Evolutionary conservation across 345 rosid species (phyloP).

Genomic region (Syzygium aromaticum): DNA sequence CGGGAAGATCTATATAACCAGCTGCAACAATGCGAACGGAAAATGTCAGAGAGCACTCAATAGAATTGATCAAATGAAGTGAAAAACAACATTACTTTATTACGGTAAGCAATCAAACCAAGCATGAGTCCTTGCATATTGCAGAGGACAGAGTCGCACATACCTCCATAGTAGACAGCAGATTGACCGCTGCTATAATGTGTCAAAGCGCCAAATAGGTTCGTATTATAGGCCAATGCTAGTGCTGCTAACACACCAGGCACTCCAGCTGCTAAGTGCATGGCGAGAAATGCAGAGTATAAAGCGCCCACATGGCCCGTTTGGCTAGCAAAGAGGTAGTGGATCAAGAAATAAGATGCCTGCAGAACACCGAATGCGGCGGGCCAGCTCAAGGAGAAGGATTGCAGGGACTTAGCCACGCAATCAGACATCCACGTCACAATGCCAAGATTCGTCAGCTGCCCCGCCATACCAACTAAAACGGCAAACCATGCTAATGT

Average conservation of each 20-base stretch:
- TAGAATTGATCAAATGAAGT: not conserved
- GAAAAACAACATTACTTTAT: not conserved
- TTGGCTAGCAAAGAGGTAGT: conserved; percentile 96
- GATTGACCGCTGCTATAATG: conserved; percentile 99
- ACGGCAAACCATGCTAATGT: conserved; percentile 94
- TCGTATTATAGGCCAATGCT: conserved; percentile 86
- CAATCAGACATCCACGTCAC: conserved; percentile 82
- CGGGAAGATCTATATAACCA: conserved; percentile 83
- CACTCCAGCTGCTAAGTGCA: conserved; percentile 90
- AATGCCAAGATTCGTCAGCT: conserved; percentile 78
- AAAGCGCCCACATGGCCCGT: conserved; percentile 94
- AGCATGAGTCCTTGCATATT: not conserved
- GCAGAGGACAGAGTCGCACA: not conserved
- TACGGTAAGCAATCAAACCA: not conserved
- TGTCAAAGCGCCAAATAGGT: conserved; percentile 90
- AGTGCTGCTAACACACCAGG: conserved; percentile 71
- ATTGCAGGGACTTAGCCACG: conserved; percentile 57
- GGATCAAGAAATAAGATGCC: conserved; percentile 89
- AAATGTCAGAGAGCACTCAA: not conserved
- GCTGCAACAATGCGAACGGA: conserved; percentile 33
- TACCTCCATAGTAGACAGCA: conserved; percentile 96
- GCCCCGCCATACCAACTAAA: conserved; percentile 94
- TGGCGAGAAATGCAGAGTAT: conserved; percentile 95
- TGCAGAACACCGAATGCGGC: conserved; percentile 79
- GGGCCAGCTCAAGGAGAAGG: conserved; percentile 86